phyloP scores from a whole-genome alignment of 2,329 filamentous ascomycete genomes.

The Aspergillus phoenicis region DNA sequence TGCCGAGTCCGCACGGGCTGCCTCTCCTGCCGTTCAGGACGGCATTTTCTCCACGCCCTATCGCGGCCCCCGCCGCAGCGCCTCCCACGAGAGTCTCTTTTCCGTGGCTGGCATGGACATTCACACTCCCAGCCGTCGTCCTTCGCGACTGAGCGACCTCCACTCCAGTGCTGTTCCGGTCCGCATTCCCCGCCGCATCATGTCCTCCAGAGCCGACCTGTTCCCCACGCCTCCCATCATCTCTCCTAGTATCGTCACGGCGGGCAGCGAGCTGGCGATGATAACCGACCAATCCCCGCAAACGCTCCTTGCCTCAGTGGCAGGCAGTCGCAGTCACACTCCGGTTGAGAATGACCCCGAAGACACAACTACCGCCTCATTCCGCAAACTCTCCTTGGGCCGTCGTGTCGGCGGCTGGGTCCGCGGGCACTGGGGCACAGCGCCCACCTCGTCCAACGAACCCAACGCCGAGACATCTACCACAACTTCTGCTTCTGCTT shows the following conservation, averaged over 20 bases:
- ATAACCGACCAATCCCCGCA: constrained; percentile 32
- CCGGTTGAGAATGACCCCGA: constrained; percentile 29
- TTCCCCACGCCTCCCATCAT: constrained; percentile 43
- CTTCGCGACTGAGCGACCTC: constrained; percentile 69
- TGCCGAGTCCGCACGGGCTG: constrained; percentile 15
- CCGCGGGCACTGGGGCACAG: constrained; percentile 63
- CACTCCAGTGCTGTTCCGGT: constrained; percentile 47
- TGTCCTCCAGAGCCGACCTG: constrained; percentile 46
- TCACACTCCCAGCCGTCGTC: constrained; percentile 74
- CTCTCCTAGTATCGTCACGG: constrained; percentile 41
- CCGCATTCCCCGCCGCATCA: constrained; percentile 51
- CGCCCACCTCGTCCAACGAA: constrained; percentile 39
- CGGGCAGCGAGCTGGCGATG: constrained; percentile 31
- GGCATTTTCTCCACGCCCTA: constrained; percentile 32
- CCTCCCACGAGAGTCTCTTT: constrained; percentile 86
- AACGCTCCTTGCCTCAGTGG: constrained; percentile 42
- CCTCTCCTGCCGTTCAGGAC: constrained; percentile 16
- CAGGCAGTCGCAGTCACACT: constrained; percentile 24
- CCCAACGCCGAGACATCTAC: constrained; percentile 14
- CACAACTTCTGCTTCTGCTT: constrained; percentile 21
- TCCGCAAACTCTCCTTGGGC: constrained; percentile 44
- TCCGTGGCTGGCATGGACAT: constrained; percentile 88
- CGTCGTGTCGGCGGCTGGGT: constrained; percentile 68
- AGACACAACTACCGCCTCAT: constrained; percentile 20
- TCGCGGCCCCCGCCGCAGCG: constrained; percentile 62